Percentiles rank a stretch among this genome's conserved stretches.
Conservation (phyloP, 2,329 filamentous ascomycete species). For the Colletotrichum truncatum region DNA sequence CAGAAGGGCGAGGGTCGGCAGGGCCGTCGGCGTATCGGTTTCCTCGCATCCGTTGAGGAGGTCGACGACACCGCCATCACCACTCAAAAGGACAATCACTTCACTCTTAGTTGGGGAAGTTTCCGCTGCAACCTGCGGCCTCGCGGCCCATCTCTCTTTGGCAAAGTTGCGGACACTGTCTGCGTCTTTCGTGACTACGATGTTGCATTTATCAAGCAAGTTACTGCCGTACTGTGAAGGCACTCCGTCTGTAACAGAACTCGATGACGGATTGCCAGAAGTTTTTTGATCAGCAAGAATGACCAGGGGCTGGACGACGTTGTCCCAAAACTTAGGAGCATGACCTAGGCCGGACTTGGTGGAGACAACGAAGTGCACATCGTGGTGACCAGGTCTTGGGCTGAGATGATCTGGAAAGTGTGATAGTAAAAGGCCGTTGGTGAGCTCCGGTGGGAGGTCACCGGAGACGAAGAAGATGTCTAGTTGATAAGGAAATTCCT, state of each 20-base stretch:
- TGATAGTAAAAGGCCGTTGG: conserved; percentile 46
- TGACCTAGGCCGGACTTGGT: conserved; percentile 70
- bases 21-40: conserved; percentile 20
- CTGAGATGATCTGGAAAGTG: conserved; percentile 49
- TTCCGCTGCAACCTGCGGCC: conserved; percentile 34
- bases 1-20: conserved; percentile 61
- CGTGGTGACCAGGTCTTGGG: background rate
- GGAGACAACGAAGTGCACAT: conserved; percentile 74
- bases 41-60: conserved; percentile 72
- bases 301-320: conserved; percentile 66
- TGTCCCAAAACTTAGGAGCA: conserved; percentile 64
- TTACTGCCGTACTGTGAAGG: conserved; percentile 8
- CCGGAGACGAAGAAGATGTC: conserved; percentile 38
- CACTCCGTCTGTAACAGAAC: conserved; percentile 10
- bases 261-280: too few species aligned
- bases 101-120: conserved; percentile 38
- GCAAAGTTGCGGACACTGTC: conserved; percentile 74
- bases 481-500: conserved; percentile 38
- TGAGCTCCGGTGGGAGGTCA: conserved; percentile 46
- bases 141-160: conserved; percentile 43
- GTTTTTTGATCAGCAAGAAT: conserved; percentile 42
- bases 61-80: conserved; percentile 88
- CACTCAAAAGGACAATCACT: conserved; percentile 81
- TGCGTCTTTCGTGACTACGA: conserved; percentile 71
- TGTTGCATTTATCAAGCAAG: conserved; percentile 49